Conservation (phyloP, 805 yeast species). For the Cyberlindnera euphorbiae region DNA sequence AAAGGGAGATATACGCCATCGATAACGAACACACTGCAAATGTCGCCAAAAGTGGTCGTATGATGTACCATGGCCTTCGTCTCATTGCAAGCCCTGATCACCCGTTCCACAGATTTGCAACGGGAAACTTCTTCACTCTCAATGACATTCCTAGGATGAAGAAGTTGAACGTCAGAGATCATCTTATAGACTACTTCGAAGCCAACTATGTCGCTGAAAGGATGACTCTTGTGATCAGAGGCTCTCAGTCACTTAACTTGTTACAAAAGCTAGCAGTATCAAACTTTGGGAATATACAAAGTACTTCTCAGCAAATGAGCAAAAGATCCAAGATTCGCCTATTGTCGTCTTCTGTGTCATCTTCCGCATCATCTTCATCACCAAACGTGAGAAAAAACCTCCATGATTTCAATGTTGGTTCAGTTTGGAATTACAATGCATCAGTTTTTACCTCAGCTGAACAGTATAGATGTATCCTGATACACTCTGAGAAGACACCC, state of each 20-base stretch:
- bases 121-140: constrained; percentile 58
- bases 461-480: constrained; percentile 30
- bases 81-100: constrained; percentile 42
- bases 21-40: constrained; percentile 67
- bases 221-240: constrained; percentile 55
- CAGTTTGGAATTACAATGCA: constrained; percentile 15
- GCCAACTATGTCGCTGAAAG: constrained; percentile 40
- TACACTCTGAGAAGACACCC: constrained; percentile 33
- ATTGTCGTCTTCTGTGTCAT: too few species aligned
- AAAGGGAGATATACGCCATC: constrained; percentile 53
- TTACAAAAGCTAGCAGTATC: constrained; percentile 46
- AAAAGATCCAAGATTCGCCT: constrained; percentile 7
- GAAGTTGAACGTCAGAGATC: constrained; percentile 32
- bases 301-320: constrained; percentile 7
- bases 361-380: too few species aligned
- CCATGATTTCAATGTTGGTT: constrained; percentile 16
- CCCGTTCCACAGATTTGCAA: constrained; percentile 58
- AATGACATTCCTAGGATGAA: constrained; percentile 29
- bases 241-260: constrained; percentile 60
- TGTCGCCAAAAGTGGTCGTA: constrained; percentile 36
- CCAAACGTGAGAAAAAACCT: too few species aligned
- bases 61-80: constrained; percentile 55
- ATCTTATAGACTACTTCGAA: constrained; percentile 36
- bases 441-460: constrained; percentile 24
- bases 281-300: constrained; percentile 36